These are phyloP conservation scores for Puccinia polysora DNA, from an alignment of 1,284 basidiomycete species.

Conservation along the genomic window DNA sequence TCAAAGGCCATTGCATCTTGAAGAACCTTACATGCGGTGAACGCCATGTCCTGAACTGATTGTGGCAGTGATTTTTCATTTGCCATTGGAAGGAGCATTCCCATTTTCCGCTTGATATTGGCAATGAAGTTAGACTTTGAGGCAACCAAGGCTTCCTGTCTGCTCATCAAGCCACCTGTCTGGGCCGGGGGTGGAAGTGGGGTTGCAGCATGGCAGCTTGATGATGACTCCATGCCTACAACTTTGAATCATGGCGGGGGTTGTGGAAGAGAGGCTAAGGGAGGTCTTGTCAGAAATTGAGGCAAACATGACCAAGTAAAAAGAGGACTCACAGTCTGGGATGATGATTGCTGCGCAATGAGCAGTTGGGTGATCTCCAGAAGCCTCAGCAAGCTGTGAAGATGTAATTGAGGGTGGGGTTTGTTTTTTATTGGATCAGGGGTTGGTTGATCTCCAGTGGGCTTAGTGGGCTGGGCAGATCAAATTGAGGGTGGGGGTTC, in stretches of 20 bases:
- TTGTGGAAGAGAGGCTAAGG: not conserved
- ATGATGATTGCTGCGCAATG: not conserved
- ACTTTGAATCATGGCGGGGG: not conserved
- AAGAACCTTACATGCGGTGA: no score
- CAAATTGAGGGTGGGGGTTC: no score
- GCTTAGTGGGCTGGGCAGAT: not conserved
- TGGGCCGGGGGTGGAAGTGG: not conserved
- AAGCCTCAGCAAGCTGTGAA: not conserved
- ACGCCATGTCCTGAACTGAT: not conserved
- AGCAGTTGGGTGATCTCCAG: not conserved
- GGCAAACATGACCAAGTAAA: not conserved
- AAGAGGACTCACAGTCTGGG: not conserved
- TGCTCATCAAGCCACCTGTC: not conserved
- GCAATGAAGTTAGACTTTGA: not conserved
- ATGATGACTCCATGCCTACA: not conserved
- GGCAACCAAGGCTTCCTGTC: not conserved
- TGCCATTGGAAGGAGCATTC: not conserved
- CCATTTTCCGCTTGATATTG: not conserved
- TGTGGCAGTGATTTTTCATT: not conserved
- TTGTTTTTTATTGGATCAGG: not conserved
- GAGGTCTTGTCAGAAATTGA: not conserved
- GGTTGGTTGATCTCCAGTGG: not conserved
- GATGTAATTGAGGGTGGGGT: not conserved
- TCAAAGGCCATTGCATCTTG: no score
- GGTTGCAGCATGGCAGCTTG: not conserved